Base-by-base conservation (phyloP, 2,329 filamentous ascomycete genomes). In the Cordyceps tenuipes region DNA sequence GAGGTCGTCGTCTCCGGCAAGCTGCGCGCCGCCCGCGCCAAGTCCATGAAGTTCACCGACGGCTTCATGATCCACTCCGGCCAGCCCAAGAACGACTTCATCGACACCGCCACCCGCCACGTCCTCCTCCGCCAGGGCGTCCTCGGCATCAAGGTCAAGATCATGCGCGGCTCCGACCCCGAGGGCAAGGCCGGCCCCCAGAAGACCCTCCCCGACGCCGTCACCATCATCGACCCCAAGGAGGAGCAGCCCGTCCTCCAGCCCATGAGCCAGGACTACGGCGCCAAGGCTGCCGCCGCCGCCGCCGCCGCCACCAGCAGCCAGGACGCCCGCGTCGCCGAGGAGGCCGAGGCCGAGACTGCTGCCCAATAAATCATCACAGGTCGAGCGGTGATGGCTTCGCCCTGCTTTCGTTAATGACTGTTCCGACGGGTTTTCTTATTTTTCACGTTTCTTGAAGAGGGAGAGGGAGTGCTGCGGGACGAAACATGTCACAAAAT, bases 1-100 rank as follows among this genome's bases (percentile, higher is more conserved):
- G 94, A 99, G 84, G 94, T 99, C 69, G 94, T 99, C 76, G 94
- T 99, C 70, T 97, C 91, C 71, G 94, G 94, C 79, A 99, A 99
- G 88, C 90, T 99, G 72, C 89, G 94, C 76, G 94, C 94, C 78
- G 94, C 94, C 74, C 91, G 94, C 85, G 94, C 94, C 81, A 99
- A 99, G 91, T 91, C 86, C 83, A 99, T 99, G 94, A 99, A 99
- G 89, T 99, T 99, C 89, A 99, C 94, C 80, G 92, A 99, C 80
- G 94, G 94, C 78, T 99, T 99, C 91, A 99, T 99, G 94, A 99
- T 99, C 82, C 94, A 99, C 90, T 99, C 94, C 74, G 94, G 94
- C 82, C 94, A 99, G 80, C 94, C 94, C 75, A 94, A 93, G 75
- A 93, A 95, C 82, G 94, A 99, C 83, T 99, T 99, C 84, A 99